These are phyloP conservation scores for Chlamydomonas eustigma DNA, from an alignment of 139 green algal species.

Conservation along the genomic window DNA sequence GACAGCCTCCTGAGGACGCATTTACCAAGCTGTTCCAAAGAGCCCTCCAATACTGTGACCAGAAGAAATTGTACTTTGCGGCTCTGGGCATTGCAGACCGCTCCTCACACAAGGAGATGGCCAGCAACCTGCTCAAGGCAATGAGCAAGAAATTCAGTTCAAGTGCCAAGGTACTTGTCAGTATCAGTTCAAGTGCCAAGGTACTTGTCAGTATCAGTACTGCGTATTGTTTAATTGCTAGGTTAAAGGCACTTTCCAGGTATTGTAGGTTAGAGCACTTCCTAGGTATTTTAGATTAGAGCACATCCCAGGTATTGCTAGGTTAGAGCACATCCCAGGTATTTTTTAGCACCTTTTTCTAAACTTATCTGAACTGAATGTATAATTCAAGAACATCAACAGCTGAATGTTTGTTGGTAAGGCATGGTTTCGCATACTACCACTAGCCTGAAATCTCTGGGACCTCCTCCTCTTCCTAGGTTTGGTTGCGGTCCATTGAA, in stretches of 20 bases:
- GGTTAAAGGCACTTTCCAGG: too few species aligned
- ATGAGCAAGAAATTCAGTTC: conserved; percentile 79
- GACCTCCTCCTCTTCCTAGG: conserved; percentile 19
- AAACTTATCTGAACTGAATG: too few species aligned
- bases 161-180: conserved; percentile 73
- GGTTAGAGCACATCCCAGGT: too few species aligned
- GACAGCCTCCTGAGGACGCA: conserved; percentile 64
- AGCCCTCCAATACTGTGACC: conserved; percentile 72
- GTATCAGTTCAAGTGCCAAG: conserved; percentile 73
- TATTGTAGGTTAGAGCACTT: too few species aligned
- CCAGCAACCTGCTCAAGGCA: conserved; percentile 56
- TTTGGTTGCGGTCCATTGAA: conserved; percentile 72
- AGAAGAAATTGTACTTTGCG: conserved; percentile 77
- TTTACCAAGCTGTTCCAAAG: conserved; percentile 72
- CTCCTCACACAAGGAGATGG: conserved; percentile 40
- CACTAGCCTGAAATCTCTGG: too few species aligned
- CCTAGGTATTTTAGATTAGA: too few species aligned
- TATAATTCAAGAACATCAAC: too few species aligned
- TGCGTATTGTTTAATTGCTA: too few species aligned
- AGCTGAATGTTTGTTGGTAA: too few species aligned
- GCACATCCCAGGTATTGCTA: too few species aligned
- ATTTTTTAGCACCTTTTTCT: too few species aligned
- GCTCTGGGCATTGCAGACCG: conserved; percentile 59
- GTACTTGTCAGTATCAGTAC: conserved; percentile 60
- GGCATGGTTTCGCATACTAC: too few species aligned